Evolutionary conservation across 192 early-diverging fungal species (phyloP).

Genomic region (Coemansia sp.): DNA sequence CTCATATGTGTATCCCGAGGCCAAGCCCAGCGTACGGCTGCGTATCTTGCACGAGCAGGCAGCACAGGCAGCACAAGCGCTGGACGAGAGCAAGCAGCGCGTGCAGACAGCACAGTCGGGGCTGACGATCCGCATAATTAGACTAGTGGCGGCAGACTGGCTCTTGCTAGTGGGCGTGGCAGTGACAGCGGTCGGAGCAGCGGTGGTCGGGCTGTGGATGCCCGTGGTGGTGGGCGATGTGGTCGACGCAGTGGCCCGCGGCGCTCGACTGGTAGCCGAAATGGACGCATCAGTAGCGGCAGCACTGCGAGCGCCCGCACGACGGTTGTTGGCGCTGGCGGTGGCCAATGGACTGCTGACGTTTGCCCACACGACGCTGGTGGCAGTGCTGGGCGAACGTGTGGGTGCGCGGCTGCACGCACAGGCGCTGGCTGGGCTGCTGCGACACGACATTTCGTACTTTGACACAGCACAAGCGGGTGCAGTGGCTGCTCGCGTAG

Average conservation of each 20-base stretch:
- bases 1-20: too few species aligned
- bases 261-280: constrained; percentile 16
- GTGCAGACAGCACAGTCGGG: background rate
- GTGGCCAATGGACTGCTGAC: constrained; percentile 61
- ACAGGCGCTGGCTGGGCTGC: constrained; percentile 54
- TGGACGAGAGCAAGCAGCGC: constrained; percentile 5
- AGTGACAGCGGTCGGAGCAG: constrained; percentile 59
- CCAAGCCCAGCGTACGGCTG: constrained; percentile 30
- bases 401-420: constrained; percentile 56
- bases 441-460: constrained; percentile 63
- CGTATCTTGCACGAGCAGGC: constrained; percentile 38
- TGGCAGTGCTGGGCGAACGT: constrained; percentile 62
- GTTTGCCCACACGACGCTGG: constrained; percentile 63
- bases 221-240: constrained; percentile 60
- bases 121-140: constrained; percentile 21
- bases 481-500: constrained; percentile 56
- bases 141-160: constrained; percentile 56
- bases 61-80: constrained; percentile 14
- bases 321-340: constrained; percentile 58
- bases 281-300: constrained; percentile 22
- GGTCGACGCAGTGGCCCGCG: constrained; percentile 56
- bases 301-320: constrained; percentile 50
- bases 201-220: constrained; percentile 56
- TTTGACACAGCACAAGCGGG: constrained; percentile 59
- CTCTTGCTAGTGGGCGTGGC: constrained; percentile 56